These are phyloP conservation scores for Vitis cinerea DNA, from an alignment of 164 flowering plant species.

Conservation along the genomic window DNA sequence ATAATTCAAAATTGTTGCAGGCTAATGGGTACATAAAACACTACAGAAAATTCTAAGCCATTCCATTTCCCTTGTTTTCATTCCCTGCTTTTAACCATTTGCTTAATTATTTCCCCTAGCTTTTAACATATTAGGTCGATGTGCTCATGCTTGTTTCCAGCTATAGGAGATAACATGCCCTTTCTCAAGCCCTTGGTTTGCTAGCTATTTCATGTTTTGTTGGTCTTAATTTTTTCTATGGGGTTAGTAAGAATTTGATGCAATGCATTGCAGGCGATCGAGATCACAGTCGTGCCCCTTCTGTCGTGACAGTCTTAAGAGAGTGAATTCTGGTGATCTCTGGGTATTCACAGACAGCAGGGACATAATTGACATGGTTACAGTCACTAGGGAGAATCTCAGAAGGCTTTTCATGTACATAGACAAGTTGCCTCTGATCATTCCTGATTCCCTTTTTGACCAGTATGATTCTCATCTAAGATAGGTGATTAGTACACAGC, in stretches of 20 bases:
- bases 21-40: too few relatives aligned
- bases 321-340: conserved; percentile 76
- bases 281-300: conserved; percentile 87
- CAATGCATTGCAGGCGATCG: conserved; percentile 49
- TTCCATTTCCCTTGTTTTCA: too few relatives aligned
- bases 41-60: too few relatives aligned
- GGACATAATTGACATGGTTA: conserved; percentile 61
- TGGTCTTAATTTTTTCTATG: too few relatives aligned
- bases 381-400: conserved; percentile 64
- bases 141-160: neutral
- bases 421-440: conserved; percentile 68
- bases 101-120: neutral
- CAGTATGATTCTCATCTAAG: conserved; percentile 57
- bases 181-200: neutral
- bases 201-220: neutral
- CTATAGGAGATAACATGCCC: neutral
- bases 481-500: conserved; percentile 8
- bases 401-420: conserved; percentile 70
- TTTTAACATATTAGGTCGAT: neutral
- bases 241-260: neutral
- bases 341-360: conserved; percentile 68
- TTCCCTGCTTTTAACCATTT: too few relatives aligned
- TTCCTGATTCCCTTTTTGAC: conserved; percentile 57
- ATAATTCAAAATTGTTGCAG: too few relatives aligned
- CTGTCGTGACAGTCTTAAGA: conserved; percentile 76